Evolutionary conservation across 2,329 filamentous ascomycete species (phyloP), one percentile per base, ranked within the genome.

Genomic region (Plenodomus biglobosus): DNA sequence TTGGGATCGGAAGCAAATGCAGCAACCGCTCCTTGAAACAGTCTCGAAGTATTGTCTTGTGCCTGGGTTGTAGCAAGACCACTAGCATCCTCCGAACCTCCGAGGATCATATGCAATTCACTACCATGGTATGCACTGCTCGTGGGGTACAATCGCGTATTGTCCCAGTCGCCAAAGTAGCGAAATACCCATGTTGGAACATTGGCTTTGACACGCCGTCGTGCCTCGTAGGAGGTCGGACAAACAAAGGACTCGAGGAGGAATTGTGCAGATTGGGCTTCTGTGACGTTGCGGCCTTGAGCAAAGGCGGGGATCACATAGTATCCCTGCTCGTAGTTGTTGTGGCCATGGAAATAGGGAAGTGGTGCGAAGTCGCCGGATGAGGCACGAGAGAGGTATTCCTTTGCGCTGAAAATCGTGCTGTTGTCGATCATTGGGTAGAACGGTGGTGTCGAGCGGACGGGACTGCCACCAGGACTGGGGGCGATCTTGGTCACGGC

Each of bases 31-130:
- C 43, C 35, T 22, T 61, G 56, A 10, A 61, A 50, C 17, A 61
- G 42, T 35, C 21, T 46, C 3, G 47, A 44, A n/a, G 51, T 53
- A 8, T 46, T 40, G 7, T 47, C 50, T 38, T 64, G 59, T 10
- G 24, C 50, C 7, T 38, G 16, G 7, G 57, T 44, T 7, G 50
- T 40, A 19, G 54, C 41, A 3, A 58, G 27, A 1, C 56, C 48
- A 20, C 54, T 58, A 8, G 50, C 49, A 30, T 58, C 48, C 34
- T 62, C 48, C 3, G 57, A 48, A n/a, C 48, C 50, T 6, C 61
- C 60, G 24, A 66, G 55, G 18, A 64, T 48, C 51, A 61, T 61
- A 15, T 62, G 48, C 35, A 64, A 32, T 41, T 65, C 62, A 17
- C 51, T 54, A 19, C 52, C 52, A 30, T 65, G 62, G 40, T 64